Conservation (phyloP, 345 rosid genomes). For the Eucalyptus cloeziana region DNA sequence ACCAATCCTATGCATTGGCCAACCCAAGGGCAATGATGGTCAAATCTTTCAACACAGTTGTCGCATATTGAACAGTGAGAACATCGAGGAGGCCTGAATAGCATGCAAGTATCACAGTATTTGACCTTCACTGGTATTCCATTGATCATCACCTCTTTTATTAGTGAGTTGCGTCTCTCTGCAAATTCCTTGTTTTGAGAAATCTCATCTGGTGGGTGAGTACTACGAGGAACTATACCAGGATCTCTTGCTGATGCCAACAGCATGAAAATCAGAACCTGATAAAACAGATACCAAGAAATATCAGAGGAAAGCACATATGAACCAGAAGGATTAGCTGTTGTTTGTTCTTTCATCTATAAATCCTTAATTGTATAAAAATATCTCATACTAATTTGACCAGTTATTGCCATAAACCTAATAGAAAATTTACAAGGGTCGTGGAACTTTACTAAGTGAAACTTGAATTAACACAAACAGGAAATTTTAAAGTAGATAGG, state of each 20-base stretch:
- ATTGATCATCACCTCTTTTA: slow-evolving; percentile 57
- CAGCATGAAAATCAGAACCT: slow-evolving; percentile 71
- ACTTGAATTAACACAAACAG: not conserved
- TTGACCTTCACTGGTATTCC: slow-evolving; percentile 69
- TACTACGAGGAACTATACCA: slow-evolving; percentile 74
- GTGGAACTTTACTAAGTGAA: not conserved
- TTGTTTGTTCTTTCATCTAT: not conserved
- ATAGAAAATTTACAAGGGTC: not conserved
- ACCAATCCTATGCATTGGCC: slow-evolving; percentile 99
- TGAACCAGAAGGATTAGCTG: not conserved
- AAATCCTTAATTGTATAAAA: not conserved
- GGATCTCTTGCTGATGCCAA: slow-evolving; percentile 94
- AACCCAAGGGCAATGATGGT: slow-evolving; percentile 99
- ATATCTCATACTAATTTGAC: not conserved
- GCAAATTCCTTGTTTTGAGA: slow-evolving; percentile 31
- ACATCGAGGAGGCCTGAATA: slow-evolving; percentile 91
- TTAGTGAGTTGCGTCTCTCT: slow-evolving; percentile 42
- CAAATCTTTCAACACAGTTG: slow-evolving; percentile 91
- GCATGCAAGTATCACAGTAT: slow-evolving; percentile 94
- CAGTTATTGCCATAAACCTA: not conserved
- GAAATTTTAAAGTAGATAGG: not conserved
- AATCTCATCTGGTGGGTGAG: slow-evolving; percentile 60
- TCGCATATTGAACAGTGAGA: slow-evolving; percentile 98
- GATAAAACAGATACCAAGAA: slow-evolving; percentile 1
- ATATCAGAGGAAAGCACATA: not conserved